phyloP scores from a whole-genome alignment of 331 rosid species.

The Malus hybrid region DNA sequence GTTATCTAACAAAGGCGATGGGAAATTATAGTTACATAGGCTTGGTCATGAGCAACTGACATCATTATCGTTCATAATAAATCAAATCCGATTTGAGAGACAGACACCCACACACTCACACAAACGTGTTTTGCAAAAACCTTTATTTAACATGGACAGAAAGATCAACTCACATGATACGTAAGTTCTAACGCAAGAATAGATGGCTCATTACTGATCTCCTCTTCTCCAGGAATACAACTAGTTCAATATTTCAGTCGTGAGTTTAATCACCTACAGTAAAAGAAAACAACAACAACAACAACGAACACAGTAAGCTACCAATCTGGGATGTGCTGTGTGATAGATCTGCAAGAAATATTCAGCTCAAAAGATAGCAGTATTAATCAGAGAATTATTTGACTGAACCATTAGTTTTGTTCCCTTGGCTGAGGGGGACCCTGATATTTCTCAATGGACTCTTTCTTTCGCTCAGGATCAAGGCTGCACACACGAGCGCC shows the following conservation, averaged over 20 bases:
- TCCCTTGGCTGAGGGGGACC: conserved; percentile 78
- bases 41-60: neutral
- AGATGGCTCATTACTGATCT: conserved; percentile 9
- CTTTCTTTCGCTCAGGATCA: conserved; percentile 88
- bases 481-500: conserved; percentile 49
- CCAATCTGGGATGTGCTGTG: neutral
- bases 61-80: neutral
- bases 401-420: conserved; percentile 42
- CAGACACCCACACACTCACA: neutral
- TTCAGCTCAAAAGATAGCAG: neutral
- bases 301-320: neutral
- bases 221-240: neutral
- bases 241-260: conserved; percentile 12
- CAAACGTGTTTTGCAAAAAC: neutral
- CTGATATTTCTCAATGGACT: conserved; percentile 90
- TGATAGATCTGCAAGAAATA: conserved; percentile 1
- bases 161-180: conserved; percentile 39
- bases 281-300: neutral
- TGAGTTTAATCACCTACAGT: conserved; percentile 26
- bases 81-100: neutral
- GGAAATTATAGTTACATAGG: neutral
- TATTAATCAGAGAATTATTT: neutral
- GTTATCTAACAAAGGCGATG: neutral
- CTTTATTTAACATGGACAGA: neutral
- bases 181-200: neutral